Evolutionary conservation across 2,329 filamentous ascomycete genomes (phyloP).

Genomic region (Exophiala aquamarina): DNA sequence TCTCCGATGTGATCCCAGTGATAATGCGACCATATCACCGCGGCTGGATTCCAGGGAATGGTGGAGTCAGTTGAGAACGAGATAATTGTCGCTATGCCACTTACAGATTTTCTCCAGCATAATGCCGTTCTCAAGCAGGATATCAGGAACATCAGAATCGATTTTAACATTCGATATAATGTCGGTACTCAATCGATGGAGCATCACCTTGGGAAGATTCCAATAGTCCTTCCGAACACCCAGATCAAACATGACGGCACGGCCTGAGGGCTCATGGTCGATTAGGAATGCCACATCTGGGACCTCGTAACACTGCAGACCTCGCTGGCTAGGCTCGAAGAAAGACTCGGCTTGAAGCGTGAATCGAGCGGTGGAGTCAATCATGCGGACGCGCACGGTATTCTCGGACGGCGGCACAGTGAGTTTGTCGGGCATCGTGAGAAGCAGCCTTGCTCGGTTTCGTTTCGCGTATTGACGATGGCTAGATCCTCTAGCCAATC

Average conservation of each 20-base stretch:
- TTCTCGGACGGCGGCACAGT: too few species aligned
- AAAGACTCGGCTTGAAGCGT: too few species aligned
- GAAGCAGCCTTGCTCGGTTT: too few species aligned
- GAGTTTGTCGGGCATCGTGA: too few species aligned
- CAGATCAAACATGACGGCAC: constrained; percentile 37
- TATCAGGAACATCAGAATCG: constrained; percentile 21
- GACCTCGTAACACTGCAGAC: constrained; percentile 3
- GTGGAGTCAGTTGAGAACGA: too few species aligned
- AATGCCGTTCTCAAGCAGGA: constrained; percentile 22
- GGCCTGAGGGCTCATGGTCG: constrained; percentile 34
- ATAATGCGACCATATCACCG: constrained; percentile 10
- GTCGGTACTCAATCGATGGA: neutral
- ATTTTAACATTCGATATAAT: constrained; percentile 12
- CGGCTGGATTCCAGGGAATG: too few species aligned
- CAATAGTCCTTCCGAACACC: constrained; percentile 29
- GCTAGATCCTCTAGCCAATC: too few species aligned
- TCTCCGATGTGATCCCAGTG: constrained; percentile 26
- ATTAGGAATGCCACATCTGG: constrained; percentile 43
- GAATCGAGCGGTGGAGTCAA: too few species aligned
- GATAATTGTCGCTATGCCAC: too few species aligned
- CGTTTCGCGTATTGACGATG: too few species aligned
- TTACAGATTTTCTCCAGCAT: constrained; percentile 14
- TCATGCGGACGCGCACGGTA: too few species aligned
- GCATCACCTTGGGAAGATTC: constrained; percentile 5
- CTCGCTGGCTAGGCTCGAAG: too few species aligned